Evolutionary conservation across 2,329 filamentous ascomycete genomes (phyloP), one percentile per base, ranked within the genome.

Genomic region (Aureobasidium uvarum): DNA sequence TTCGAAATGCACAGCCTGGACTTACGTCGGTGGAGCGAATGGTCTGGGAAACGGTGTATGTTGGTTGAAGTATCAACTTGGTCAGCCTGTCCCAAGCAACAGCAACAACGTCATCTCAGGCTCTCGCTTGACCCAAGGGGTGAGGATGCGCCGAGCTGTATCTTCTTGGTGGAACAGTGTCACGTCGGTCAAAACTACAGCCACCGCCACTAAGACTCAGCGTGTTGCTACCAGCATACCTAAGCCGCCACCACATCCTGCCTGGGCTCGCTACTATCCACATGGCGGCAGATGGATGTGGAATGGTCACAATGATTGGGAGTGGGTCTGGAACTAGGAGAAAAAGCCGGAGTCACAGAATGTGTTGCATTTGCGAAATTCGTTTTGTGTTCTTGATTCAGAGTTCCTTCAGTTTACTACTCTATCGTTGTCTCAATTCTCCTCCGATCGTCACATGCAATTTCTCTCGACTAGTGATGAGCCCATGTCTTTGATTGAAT

Each of bases 21-120:
- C 66, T 18, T 69, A 69, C 36, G 66, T 68, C 0, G 66, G 68
- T 2, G 68, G 50, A 36, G 33, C 33, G 33, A 36, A 36, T 36
- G 33, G 25, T 25, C 25, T 25, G 25, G 25, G 25, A 25, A 25
- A 25, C 25, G 25, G 25, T 13, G 33, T 36, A 36, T 68, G 67
- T 36, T 67, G 62, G 62, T 60, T 72, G 33, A 71, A 71, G 50
- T 67, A 8, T 5, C 25, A 51, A 28, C 41, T 56, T 4, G 62
- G 66, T 5, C 25, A 38, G 18, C 48, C 41, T n/a, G 51, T 54
- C 23, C 31, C 55, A 43, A 46, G 62, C 6, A 51, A 51, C 31
- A 51, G 25, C 25, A n/a, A 39, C 25, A 66, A 66, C 7, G 41
- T 62, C 2, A 55, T 67, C 13, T 60, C 62, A 20, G 66, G 62